A percentile compares a stretch with the other conserved stretches of the same genome.
phyloP scores from a whole-genome alignment of 75 land plant species.

The Cupressus sempervirens region DNA sequence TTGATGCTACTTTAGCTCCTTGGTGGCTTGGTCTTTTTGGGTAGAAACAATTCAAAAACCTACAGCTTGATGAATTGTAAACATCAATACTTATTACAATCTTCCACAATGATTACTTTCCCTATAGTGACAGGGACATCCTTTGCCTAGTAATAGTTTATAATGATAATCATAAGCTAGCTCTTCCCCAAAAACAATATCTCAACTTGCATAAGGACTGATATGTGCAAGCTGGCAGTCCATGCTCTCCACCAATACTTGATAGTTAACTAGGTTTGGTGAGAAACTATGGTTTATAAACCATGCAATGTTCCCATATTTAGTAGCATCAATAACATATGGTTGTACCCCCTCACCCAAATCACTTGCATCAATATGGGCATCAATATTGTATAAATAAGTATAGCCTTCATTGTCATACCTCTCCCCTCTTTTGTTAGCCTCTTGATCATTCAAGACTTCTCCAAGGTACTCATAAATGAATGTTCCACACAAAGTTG shows the following conservation, averaged over 20 bases:
- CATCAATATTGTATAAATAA: conserved; percentile 78
- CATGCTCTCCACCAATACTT: conserved; percentile 97
- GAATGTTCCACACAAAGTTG: conserved; percentile 86
- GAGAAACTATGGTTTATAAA: conserved; percentile 97
- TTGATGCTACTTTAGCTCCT: too few species aligned
- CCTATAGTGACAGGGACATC: conserved; percentile 78
- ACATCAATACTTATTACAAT: conserved; percentile 22
- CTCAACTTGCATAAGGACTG: conserved; percentile 83
- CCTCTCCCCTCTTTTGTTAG: conserved; percentile 72
- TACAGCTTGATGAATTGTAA: not conserved
- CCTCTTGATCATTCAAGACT: conserved; percentile 75
- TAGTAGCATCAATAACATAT: conserved; percentile 89
- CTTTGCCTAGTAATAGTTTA: conserved; percentile 58
- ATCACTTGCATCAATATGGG: conserved; percentile 50
- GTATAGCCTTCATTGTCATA: conserved; percentile 69
- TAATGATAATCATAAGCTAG: conserved; percentile 72
- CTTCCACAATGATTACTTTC: conserved; percentile 75
- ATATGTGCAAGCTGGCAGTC: conserved; percentile 94
- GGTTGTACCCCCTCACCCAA: conserved; percentile 48
- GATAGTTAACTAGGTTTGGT: conserved; percentile 82
- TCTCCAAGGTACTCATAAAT: conserved; percentile 96
- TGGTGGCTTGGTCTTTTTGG: not conserved
- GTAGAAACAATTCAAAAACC: not conserved
- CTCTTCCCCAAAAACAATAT: conserved; percentile 90
- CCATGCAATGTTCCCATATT: conserved; percentile 86